Conservation (phyloP, 2,329 filamentous ascomycete species). For the Fusarium oxysporum region DNA sequence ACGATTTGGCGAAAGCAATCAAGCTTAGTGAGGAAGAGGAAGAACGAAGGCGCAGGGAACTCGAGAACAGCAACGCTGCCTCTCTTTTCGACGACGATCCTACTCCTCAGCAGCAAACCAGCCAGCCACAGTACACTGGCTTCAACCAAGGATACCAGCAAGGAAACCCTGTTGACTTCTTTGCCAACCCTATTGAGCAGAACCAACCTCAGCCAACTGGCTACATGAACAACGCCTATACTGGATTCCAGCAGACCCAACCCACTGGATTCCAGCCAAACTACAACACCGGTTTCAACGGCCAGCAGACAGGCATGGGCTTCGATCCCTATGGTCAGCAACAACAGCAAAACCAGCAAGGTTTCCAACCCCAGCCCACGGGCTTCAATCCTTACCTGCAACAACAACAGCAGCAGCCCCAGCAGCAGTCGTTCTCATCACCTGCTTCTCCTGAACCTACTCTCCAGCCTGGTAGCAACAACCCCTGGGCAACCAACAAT, state of each 20-base stretch:
- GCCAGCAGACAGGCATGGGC: slow-evolving; percentile 70
- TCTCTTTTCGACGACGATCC: slow-evolving; percentile 89
- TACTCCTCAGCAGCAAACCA: slow-evolving; percentile 61
- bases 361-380: slow-evolving; percentile 63
- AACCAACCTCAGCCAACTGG: slow-evolving; percentile 84
- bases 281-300: slow-evolving; percentile 75
- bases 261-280: slow-evolving; percentile 67
- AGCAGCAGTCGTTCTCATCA: slow-evolving; percentile 54
- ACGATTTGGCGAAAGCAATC: slow-evolving; percentile 94
- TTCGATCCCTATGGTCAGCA: slow-evolving; percentile 75
- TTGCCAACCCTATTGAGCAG: slow-evolving; percentile 89
- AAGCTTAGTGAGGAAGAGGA: slow-evolving; percentile 96
- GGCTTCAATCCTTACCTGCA: slow-evolving; percentile 65
- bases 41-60: slow-evolving; percentile 84
- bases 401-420: slow-evolving; percentile 52
- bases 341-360: slow-evolving; percentile 51
- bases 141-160: slow-evolving; percentile 99
- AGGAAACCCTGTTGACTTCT: slow-evolving; percentile 95
- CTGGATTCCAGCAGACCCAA: slow-evolving; percentile 60
- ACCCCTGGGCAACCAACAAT: slow-evolving; percentile 84
- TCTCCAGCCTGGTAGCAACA: slow-evolving; percentile 86
- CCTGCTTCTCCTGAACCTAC: slow-evolving; percentile 67
- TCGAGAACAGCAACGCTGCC: slow-evolving; percentile 86
- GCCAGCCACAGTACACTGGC: slow-evolving; percentile 82
- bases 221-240: slow-evolving; percentile 69